Evolutionary conservation across 1,284 basidiomycete genomes (phyloP).

Genomic region (Neotropicomus parvogracilis): DNA sequence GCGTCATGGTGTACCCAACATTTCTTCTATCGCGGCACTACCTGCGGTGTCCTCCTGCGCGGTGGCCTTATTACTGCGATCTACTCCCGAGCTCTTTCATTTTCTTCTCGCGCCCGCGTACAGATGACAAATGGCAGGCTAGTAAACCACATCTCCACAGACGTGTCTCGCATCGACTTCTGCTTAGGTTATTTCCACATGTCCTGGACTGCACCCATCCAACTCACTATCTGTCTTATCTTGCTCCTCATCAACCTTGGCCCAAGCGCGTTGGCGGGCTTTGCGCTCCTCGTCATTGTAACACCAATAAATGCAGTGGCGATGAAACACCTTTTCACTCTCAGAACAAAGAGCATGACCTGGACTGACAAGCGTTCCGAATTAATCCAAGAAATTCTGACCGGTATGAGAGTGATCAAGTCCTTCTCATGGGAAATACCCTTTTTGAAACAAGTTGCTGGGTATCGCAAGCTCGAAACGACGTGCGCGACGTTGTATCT

Average conservation of each 20-base stretch:
- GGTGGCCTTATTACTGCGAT: conserved; percentile 88
- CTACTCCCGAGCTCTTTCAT: conserved; percentile 74
- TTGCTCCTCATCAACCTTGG: conserved; percentile 72
- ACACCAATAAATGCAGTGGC: conserved; percentile 63
- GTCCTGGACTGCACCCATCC: conserved; percentile 73
- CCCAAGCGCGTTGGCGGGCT: conserved; percentile 79
- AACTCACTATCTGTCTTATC: conserved; percentile 67
- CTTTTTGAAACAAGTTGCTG: conserved; percentile 68
- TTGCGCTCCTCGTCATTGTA: conserved; percentile 71
- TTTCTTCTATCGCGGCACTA: conserved; percentile 73
- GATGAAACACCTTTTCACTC: conserved; percentile 73
- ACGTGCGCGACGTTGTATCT: conserved; percentile 35
- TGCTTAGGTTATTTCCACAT: conserved; percentile 82
- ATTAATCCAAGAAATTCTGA: conserved; percentile 78
- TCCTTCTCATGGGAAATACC: conserved; percentile 81
- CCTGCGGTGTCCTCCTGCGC: conserved; percentile 78
- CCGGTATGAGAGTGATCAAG: conserved; percentile 88
- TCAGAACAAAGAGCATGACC: conserved; percentile 76
- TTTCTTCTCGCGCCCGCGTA: conserved; percentile 81
- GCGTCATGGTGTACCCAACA: conserved; percentile 73
- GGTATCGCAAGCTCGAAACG: conserved; percentile 75
- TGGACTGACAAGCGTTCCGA: conserved; percentile 92
- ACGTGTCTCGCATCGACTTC: conserved; percentile 89
- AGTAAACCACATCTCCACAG: conserved; percentile 92
- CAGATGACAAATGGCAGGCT: conserved; percentile 83